Percentiles rank a stretch among this genome's conserved stretches.
These are phyloP conservation scores for Cryptosporidium baileyi DNA, from an alignment of 169 alveolate species.

Conservation along the genomic window DNA sequence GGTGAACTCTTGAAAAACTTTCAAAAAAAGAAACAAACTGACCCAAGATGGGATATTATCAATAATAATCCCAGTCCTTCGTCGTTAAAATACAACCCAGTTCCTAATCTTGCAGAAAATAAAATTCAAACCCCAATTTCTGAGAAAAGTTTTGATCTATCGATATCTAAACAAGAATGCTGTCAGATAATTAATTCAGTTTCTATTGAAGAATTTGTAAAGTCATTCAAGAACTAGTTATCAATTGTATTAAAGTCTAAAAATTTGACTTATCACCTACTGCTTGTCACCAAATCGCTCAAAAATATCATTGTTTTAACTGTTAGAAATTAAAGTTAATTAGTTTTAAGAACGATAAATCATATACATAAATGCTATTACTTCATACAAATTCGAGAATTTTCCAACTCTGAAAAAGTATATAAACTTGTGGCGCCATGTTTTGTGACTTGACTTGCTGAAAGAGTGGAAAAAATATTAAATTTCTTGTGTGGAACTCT, in stretches of 20 bases:
- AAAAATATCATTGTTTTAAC: too few species aligned
- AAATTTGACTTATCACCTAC: too few species aligned
- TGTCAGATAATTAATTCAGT: constrained; percentile 32
- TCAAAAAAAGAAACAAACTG: neutral
- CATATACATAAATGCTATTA: too few species aligned
- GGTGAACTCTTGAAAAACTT: constrained; percentile 22
- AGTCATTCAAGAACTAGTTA: neutral
- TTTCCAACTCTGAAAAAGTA: neutral
- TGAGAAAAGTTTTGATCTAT: neutral
- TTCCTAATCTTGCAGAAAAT: neutral
- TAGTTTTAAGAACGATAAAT: too few species aligned
- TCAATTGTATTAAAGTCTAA: too few species aligned
- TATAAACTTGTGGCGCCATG: too few species aligned
- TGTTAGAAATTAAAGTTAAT: too few species aligned
- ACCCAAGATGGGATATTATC: constrained; percentile 21
- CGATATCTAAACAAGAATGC: neutral
- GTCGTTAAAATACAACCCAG: neutral
- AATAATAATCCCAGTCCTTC: neutral
- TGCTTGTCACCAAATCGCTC: too few species aligned
- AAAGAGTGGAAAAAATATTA: too few species aligned
- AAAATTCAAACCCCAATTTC: neutral
- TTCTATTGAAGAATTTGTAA: constrained; percentile 39
- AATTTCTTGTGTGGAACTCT: too few species aligned
- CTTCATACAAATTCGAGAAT: too few species aligned
- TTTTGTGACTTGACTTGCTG: too few species aligned